Base-by-base conservation (phyloP, 306 rosid genomes). In the Castanospermum australe region DNA sequence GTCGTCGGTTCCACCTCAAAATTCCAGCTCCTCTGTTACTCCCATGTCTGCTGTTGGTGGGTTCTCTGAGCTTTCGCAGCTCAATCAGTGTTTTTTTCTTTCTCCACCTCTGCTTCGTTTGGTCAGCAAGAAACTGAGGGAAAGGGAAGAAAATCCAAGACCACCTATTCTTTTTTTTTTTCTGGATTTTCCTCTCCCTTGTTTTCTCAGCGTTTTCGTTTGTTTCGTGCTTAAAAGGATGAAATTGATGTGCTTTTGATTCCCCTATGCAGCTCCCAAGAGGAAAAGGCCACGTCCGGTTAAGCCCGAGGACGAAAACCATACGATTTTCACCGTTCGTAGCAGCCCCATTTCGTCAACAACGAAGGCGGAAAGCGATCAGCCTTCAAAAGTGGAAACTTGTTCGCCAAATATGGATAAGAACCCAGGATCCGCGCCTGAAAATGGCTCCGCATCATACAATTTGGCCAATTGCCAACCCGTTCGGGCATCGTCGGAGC, bases 251-350 rank as follows among this genome's bases (percentile, higher is more conserved):
- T 1, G 24, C 28, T 81, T 33, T 32, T 41, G 1, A 42, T 71
- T 56, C 14, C 13, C 44, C 36, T 65, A 25, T 33, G 81, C 84
- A 92, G 99, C 96, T 50, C 94, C 98, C 6, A 96, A 91, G 89
- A 90, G 99, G 87, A 96, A 93, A 78, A 89, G 88, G 39, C 98
- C 99, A 28, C 89, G 99, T 17, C 92, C 85, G 0, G 76, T 78
- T 20, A 96, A 93, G 93, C 83, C 87, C 15, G 98, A 93, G 44
- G 98, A 88, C 0, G 96, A 90, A 17, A 92, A 78, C 64, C 77
- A 86, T 5, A 33, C 88, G 0, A 66, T 54, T 62, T 85, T 88
- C 36, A 60, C 90, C 4, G 76, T 48, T 44, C 87, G 92, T 15
- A 89, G 57, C 67, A 77, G 89, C 76, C 86, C 94, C 65, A 84